Conservation (phyloP, 345 rosid genomes). For the Syzygium grande region DNA sequence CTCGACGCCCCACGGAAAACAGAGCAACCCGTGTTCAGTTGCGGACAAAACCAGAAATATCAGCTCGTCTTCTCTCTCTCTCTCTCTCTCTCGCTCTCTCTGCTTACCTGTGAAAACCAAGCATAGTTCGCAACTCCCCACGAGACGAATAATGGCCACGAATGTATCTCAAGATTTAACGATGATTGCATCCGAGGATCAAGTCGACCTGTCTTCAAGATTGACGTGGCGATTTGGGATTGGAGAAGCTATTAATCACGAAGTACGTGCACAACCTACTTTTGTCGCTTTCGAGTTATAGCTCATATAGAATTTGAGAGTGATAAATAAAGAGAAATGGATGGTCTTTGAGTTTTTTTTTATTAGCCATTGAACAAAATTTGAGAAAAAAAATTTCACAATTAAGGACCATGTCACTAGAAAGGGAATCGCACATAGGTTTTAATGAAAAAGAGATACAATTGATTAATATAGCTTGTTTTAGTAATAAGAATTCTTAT, state of each 20-base stretch:
- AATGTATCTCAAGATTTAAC: not conserved
- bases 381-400: not conserved
- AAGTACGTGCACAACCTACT: not conserved
- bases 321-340: not conserved
- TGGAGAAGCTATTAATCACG: not conserved
- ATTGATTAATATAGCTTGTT: not conserved
- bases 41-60: not conserved
- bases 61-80: too few species aligned
- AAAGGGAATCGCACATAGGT: not conserved
- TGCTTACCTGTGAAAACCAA: not conserved
- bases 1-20: not conserved
- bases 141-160: not conserved
- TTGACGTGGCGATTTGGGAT: not conserved
- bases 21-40: not conserved
- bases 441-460: rapidly evolving
- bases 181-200: not conserved
- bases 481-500: not conserved
- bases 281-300: not conserved
- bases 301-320: not conserved
- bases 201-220: not conserved
- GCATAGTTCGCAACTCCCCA: not conserved
- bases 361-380: not conserved
- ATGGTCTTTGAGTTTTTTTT: not conserved
- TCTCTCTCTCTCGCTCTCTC: too few species aligned
- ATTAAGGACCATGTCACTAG: not conserved